A percentile compares a stretch with the other conserved stretches of the same genome.
Evolutionary conservation across 495 filamentous ascomycete species (phyloP).

Genomic region (Hyaloscypha finlandica): DNA sequence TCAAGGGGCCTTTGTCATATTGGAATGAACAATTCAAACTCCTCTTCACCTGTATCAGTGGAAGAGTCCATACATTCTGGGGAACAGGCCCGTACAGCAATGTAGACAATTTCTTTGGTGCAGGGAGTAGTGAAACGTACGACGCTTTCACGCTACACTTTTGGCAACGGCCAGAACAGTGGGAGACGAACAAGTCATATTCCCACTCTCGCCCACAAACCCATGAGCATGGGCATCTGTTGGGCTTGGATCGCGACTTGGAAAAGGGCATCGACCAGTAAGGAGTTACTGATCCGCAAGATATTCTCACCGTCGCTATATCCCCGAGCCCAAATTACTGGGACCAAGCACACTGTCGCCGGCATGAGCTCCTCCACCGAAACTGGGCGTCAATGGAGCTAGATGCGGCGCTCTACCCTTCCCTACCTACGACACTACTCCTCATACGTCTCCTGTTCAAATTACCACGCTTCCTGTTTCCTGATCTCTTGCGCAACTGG

Average conservation of each 20-base stretch:
- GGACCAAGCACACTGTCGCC: constrained; percentile 6
- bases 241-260: background rate
- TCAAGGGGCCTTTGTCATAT: too few species aligned
- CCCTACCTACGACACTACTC: background rate
- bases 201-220: too few species aligned
- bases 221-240: too few species aligned
- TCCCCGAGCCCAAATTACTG: constrained; percentile 4
- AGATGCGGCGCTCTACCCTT: constrained; percentile 6
- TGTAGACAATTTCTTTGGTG: background rate
- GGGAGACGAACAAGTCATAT: background rate
- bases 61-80: too few species aligned
- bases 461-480: constrained; percentile 6
- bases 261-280: background rate
- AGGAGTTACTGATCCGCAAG: background rate
- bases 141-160: background rate
- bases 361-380: constrained; percentile 4
- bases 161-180: background rate
- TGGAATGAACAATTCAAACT: too few species aligned
- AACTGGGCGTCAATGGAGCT: constrained; percentile 11
- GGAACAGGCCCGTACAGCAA: too few species aligned
- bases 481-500: constrained; percentile 1
- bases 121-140: background rate
- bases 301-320: constrained; percentile 2
- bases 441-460: constrained; percentile 3
- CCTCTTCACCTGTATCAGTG: too few species aligned